These are phyloP conservation scores for Capronia coronata DNA, from an alignment of 2,329 filamentous ascomycete species.

Conservation along the genomic window DNA sequence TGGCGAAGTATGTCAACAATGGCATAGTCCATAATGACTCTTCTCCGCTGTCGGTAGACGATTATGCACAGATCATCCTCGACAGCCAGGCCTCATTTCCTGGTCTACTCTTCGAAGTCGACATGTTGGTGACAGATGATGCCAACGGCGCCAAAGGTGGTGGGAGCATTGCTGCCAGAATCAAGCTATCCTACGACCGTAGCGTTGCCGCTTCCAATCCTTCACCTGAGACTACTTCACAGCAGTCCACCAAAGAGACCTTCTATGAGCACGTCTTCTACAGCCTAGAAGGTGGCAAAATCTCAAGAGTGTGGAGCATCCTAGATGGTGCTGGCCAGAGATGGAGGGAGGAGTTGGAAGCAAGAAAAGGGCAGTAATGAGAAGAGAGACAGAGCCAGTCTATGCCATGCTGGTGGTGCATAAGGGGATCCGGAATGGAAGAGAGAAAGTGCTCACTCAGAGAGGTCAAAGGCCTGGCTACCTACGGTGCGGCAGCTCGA, in stretches of 20 bases:
- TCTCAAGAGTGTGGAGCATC: constrained; percentile 17
- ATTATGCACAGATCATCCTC: constrained; percentile 12
- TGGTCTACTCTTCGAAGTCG: constrained; percentile 14
- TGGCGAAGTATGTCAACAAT: constrained; percentile 8
- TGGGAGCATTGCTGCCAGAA: constrained; percentile 12
- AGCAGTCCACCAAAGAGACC: background rate
- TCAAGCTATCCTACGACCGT: constrained; percentile 11
- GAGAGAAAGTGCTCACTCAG: background rate
- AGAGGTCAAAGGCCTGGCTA: background rate
- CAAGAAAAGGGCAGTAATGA: background rate
- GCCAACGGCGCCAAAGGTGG: background rate
- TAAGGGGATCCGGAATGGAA: background rate
- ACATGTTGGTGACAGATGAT: constrained; percentile 14
- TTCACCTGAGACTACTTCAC: background rate
- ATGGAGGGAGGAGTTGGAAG: constrained; percentile 1
- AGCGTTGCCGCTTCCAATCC: background rate
- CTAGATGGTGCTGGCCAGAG: constrained; percentile 15
- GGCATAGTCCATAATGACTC: constrained; percentile 17
- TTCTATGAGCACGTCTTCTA: constrained; percentile 22
- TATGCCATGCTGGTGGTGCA: too few species aligned
- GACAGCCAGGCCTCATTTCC: constrained; percentile 12
- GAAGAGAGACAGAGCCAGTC: too few species aligned
- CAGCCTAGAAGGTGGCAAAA: constrained; percentile 16
- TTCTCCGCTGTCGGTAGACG: constrained; percentile 7
- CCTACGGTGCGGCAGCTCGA: background rate